Evolutionary conservation across 257 asterid species (phyloP).

Genomic region (Craterostigma plantagineum): DNA sequence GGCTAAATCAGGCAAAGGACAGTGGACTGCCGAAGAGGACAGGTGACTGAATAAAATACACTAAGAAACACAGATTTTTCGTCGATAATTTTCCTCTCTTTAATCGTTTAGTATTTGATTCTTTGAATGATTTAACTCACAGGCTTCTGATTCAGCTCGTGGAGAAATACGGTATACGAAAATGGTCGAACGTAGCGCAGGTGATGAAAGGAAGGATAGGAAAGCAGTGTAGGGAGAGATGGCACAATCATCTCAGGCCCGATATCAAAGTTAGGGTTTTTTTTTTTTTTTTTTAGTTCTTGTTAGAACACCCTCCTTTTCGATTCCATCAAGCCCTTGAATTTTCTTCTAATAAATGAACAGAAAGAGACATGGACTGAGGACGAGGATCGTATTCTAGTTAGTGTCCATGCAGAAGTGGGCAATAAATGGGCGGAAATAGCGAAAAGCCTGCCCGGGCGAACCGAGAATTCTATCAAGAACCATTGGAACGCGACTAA

Average conservation of each 20-base stretch:
- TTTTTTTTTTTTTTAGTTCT: background rate
- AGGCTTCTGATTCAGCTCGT: conserved; percentile 59
- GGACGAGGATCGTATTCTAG: conserved; percentile 64
- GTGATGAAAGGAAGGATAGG: conserved; percentile 79
- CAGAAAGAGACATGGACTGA: conserved; percentile 91
- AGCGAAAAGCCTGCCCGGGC: conserved; percentile 61
- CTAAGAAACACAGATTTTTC: no score
- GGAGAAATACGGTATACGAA: conserved; percentile 63
- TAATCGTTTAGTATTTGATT: no score
- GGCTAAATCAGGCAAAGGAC: conserved; percentile 62
- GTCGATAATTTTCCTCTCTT: background rate
- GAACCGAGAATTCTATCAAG: conserved; percentile 79
- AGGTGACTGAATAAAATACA: no score
- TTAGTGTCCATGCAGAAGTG: conserved; percentile 47
- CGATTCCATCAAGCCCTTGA: no score
- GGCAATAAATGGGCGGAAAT: conserved; percentile 99
- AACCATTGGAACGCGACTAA: conserved; percentile 95
- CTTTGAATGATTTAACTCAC: conserved; percentile 7
- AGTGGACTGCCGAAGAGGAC: conserved; percentile 86
- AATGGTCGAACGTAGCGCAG: conserved; percentile 90
- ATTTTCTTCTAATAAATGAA: no score
- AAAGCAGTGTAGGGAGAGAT: conserved; percentile 91
- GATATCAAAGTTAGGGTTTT: conserved; percentile 44
- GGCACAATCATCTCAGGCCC: conserved; percentile 95
- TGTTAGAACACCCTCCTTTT: background rate